These are phyloP conservation scores for Umbelopsis isabellina DNA, from an alignment of 192 early-diverging fungal genomes.

Conservation along the genomic window DNA sequence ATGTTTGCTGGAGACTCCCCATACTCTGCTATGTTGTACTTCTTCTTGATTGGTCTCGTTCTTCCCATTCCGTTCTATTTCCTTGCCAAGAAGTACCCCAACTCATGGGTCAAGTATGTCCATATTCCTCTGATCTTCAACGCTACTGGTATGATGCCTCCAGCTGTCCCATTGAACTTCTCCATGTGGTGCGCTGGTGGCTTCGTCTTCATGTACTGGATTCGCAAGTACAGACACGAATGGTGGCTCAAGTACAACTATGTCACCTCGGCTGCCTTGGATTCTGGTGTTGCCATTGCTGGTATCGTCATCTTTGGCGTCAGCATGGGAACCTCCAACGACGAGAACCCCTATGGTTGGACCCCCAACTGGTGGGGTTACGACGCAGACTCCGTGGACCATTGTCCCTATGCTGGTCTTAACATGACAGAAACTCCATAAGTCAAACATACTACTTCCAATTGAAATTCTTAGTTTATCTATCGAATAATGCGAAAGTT, in stretches of 20 bases:
- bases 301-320: conserved; percentile 46
- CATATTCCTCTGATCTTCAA: conserved; percentile 62
- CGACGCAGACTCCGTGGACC: conserved; percentile 26
- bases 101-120: conserved; percentile 50
- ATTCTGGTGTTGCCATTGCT: conserved; percentile 54
- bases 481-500: too few species aligned
- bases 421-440: conserved; percentile 21
- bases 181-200: conserved; percentile 49
- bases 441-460: background rate
- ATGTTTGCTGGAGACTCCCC: conserved; percentile 58
- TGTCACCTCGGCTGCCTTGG: conserved; percentile 62
- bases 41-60: conserved; percentile 57
- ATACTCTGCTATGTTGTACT: conserved; percentile 45
- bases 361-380: conserved; percentile 37
- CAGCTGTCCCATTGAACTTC: conserved; percentile 52
- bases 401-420: conserved; percentile 31
- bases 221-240: conserved; percentile 52
- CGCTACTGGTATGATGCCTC: conserved; percentile 57
- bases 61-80: conserved; percentile 62
- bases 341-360: conserved; percentile 15
- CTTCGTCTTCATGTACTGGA: conserved; percentile 56
- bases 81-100: conserved; percentile 53
- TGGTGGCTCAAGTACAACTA: conserved; percentile 75
- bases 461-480: too few species aligned
- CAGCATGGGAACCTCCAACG: conserved; percentile 13